Evolutionary conservation across 164 flowering plant genomes (phyloP).

Genomic region (Sextonia rubra): DNA sequence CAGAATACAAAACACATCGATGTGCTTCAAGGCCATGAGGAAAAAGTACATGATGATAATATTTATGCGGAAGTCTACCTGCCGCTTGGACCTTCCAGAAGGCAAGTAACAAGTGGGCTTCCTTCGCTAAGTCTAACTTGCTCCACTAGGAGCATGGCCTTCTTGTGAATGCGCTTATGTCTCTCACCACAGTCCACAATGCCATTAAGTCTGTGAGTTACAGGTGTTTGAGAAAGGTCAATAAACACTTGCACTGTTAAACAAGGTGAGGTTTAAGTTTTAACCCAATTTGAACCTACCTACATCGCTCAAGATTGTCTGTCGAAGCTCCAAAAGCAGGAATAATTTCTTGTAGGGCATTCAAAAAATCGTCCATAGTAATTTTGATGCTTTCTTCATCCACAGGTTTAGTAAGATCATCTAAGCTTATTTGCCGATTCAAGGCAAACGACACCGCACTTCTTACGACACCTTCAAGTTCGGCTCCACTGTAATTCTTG

Average conservation of each 20-base stretch:
- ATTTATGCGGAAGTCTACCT: slow-evolving; percentile 39
- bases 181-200: slow-evolving; percentile 82
- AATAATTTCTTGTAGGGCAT: slow-evolving; percentile 72
- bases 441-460: slow-evolving; percentile 98
- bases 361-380: slow-evolving; percentile 86
- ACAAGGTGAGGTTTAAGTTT: not conserved
- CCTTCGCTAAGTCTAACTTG: slow-evolving; percentile 94
- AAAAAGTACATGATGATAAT: not conserved
- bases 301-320: slow-evolving; percentile 88
- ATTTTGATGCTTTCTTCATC: slow-evolving; percentile 95
- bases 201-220: slow-evolving; percentile 64
- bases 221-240: not conserved
- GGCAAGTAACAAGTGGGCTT: slow-evolving; percentile 89
- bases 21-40: not conserved
- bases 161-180: slow-evolving; percentile 69
- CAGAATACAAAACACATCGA: not conserved
- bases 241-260: not conserved
- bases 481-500: slow-evolving; percentile 97
- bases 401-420: slow-evolving; percentile 88
- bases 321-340: slow-evolving; percentile 99
- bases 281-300: slow-evolving; percentile 32
- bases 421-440: slow-evolving; percentile 80
- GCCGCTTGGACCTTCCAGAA: slow-evolving; percentile 94
- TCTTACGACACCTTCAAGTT: slow-evolving; percentile 98
- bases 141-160: slow-evolving; percentile 89